Evolutionary conservation across 23 red algal genomes (phyloP).

Genomic region (Chondrus crispus): DNA sequence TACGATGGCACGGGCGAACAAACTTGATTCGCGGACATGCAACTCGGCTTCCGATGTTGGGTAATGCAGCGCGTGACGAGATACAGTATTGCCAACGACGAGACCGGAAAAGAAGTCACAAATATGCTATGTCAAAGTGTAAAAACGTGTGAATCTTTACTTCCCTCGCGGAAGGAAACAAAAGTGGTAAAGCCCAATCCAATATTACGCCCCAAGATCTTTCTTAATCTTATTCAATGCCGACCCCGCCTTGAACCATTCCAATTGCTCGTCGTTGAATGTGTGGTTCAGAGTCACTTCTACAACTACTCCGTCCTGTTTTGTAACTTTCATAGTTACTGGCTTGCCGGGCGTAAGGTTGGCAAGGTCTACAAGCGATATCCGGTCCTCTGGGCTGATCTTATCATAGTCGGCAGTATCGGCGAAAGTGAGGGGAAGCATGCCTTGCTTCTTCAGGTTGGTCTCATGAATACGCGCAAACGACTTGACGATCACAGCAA

Average conservation of each 20-base stretch:
- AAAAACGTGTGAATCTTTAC: too few species aligned
- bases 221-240: slow-evolving; percentile 94
- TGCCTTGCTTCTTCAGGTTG: slow-evolving; percentile 99
- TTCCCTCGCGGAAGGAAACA: too few species aligned
- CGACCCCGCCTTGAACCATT: slow-evolving; percentile 91
- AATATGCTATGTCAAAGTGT: too few species aligned
- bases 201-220: slow-evolving; percentile 61
- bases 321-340: slow-evolving; percentile 73
- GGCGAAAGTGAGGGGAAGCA: slow-evolving; percentile 97
- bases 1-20: too few species aligned
- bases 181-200: too few species aligned
- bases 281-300: slow-evolving; percentile 80
- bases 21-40: too few species aligned
- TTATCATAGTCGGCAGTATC: slow-evolving; percentile 93
- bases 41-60: too few species aligned
- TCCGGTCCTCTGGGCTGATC: slow-evolving; percentile 72
- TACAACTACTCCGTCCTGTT: slow-evolving; percentile 62
- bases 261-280: slow-evolving; percentile 94
- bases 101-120: too few species aligned
- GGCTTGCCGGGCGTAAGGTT: slow-evolving; percentile 70
- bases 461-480: slow-evolving; percentile 99
- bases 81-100: too few species aligned
- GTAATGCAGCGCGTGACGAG: too few species aligned
- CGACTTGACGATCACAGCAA: slow-evolving; percentile 91
- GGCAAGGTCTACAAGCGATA: slow-evolving; percentile 78